These are phyloP conservation scores for Pisolithus tinctorius DNA, from an alignment of 768 basidiomycete genomes.

Conservation along the genomic window DNA sequence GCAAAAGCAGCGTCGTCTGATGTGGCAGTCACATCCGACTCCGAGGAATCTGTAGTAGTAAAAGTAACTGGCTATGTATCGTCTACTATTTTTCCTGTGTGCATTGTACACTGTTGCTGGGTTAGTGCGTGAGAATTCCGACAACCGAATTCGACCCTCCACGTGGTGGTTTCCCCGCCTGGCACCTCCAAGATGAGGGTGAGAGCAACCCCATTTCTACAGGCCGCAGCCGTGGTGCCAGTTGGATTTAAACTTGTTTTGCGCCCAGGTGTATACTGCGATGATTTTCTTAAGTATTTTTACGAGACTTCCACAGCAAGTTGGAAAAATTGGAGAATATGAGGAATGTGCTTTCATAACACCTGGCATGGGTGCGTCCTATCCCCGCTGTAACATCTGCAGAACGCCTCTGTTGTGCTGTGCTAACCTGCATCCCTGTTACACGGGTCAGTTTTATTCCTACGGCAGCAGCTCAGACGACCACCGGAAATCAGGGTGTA, in stretches of 20 bases:
- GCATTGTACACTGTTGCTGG: no score
- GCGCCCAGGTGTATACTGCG: slow-evolving; percentile 40
- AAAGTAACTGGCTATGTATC: no score
- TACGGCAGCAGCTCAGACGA: slow-evolving; percentile 34
- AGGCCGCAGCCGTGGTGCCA: not conserved
- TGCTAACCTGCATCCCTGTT: not conserved
- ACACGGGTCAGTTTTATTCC: slow-evolving; percentile 37
- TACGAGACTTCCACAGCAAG: slow-evolving; percentile 32
- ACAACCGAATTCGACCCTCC: no score
- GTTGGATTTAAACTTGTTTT: slow-evolving; percentile 46
- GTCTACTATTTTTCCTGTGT: no score
- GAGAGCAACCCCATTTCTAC: not conserved
- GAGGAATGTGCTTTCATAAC: slow-evolving; percentile 49
- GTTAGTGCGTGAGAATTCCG: no score
- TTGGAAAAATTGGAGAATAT: slow-evolving; percentile 50
- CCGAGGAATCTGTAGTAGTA: no score
- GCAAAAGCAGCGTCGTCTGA: no score
- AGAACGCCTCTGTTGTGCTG: not conserved
- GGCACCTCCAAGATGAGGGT: not conserved
- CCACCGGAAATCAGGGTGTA: slow-evolving; percentile 36
- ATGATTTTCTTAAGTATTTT: slow-evolving; percentile 41
- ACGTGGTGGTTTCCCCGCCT: not conserved
- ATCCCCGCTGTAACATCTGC: not conserved
- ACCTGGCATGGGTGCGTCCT: slow-evolving; percentile 42
- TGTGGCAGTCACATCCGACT: no score